These are phyloP conservation scores for Cryphonectria radicalis DNA, from an alignment of 2,329 filamentous ascomycete genomes.

Conservation along the genomic window DNA sequence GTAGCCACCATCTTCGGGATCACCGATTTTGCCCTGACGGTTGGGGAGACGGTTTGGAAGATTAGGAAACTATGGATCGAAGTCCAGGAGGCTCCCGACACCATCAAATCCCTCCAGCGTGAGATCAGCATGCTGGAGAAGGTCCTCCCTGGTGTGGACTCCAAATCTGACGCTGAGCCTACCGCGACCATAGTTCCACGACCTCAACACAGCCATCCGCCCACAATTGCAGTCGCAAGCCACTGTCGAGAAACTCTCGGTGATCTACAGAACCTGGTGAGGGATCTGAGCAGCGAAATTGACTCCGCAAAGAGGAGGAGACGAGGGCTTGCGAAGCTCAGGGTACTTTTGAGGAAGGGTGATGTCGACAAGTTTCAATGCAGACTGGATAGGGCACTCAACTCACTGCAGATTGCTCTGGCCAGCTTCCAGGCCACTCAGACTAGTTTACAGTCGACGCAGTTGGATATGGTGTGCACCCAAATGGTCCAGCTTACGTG, in stretches of 20 bases:
- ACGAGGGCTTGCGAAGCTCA: conserved; percentile 1
- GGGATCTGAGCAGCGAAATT: conserved; percentile 29
- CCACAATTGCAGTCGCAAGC: conserved; percentile 26
- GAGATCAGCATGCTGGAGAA: conserved; percentile 36
- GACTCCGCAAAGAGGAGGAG: background rate
- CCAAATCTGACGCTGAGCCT: conserved; percentile 21
- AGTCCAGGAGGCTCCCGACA: conserved; percentile 34
- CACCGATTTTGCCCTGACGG: conserved; percentile 31
- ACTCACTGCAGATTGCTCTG: conserved; percentile 1
- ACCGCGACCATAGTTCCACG: background rate
- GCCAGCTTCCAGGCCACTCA: background rate
- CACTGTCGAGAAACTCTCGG: conserved; percentile 34
- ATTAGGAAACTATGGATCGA: conserved; percentile 36
- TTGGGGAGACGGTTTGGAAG: conserved; percentile 33
- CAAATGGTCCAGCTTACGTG: conserved; percentile 1
- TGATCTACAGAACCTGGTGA: conserved; percentile 30
- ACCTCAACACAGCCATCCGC: conserved; percentile 28
- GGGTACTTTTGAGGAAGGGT: conserved; percentile 14
- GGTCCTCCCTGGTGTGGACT: conserved; percentile 32
- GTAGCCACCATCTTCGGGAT: conserved; percentile 35
- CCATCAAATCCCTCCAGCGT: background rate
- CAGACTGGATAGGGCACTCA: conserved; percentile 6
- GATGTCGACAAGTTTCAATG: conserved; percentile 5
- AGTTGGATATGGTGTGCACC: background rate
- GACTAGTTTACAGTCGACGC: background rate